A percentile compares a stretch with the other conserved stretches of the same genome.
Conservation (phyloP, 2,329 filamentous ascomycete species). For the Trichoderma hamatum region DNA sequence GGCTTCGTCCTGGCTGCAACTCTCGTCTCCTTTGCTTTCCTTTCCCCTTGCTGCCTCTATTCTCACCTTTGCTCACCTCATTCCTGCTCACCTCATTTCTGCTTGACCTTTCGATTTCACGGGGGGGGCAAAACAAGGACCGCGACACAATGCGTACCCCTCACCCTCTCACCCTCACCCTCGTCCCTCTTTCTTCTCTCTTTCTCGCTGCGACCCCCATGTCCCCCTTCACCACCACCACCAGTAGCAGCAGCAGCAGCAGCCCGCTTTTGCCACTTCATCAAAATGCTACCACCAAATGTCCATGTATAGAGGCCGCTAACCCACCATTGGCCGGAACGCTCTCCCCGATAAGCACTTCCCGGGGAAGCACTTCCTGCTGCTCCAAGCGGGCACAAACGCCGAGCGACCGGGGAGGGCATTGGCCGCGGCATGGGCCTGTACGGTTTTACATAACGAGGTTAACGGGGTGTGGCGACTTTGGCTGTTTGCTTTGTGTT, state of each 20-base stretch:
- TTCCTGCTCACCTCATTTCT: too few relatives aligned
- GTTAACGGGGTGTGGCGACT: not conserved
- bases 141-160: not conserved
- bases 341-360: not conserved
- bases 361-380: not conserved
- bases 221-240: too few relatives aligned
- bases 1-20: too few relatives aligned
- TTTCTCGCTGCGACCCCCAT: not conserved
- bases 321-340: not conserved
- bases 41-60: not conserved
- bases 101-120: not conserved
- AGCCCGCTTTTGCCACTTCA: not conserved
- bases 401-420: not conserved
- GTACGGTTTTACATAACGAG: not conserved
- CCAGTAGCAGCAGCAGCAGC: too few relatives aligned
- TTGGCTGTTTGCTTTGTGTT: not conserved
- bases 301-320: too few relatives aligned
- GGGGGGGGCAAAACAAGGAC: not conserved
- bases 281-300: not conserved
- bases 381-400: not conserved
- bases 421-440: not conserved
- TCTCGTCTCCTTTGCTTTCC: too few relatives aligned
- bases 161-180: not conserved
- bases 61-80: not conserved
- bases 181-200: too few relatives aligned